Evolutionary conservation across 2,329 filamentous ascomycete species (phyloP).

Genomic region (Chrysoporthe austroafricana): DNA sequence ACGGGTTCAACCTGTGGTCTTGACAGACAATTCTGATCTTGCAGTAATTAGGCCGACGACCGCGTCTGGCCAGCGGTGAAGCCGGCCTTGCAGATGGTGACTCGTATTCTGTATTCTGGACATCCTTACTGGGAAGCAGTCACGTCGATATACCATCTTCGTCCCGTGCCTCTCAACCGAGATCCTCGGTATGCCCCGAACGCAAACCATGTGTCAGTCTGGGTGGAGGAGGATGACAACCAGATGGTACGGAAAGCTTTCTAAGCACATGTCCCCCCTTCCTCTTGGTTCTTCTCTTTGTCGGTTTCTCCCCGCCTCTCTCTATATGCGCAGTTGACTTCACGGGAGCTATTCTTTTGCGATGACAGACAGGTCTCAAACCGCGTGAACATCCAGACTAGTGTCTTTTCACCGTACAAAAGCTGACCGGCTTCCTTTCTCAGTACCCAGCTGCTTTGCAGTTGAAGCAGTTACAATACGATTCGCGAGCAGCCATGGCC

Average conservation of each 20-base stretch:
- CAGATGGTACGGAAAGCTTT: background rate
- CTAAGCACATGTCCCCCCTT: no score
- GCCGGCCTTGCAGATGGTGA: conserved; percentile 2
- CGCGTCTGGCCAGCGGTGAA: background rate
- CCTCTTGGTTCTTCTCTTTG: background rate
- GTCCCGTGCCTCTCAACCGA: background rate
- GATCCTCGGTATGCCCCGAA: background rate
- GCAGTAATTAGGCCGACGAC: background rate
- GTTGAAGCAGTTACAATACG: background rate
- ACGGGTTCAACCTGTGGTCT: background rate
- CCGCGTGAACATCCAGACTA: no score
- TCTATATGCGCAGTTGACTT: background rate
- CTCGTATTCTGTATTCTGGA: background rate
- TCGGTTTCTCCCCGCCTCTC: background rate
- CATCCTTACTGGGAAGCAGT: background rate
- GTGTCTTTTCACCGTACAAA: background rate
- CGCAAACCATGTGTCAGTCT: background rate
- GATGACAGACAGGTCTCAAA: no score
- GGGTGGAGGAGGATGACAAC: background rate
- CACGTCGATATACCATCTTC: background rate
- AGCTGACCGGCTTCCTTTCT: background rate
- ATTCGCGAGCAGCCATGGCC: background rate
- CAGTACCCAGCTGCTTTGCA: background rate
- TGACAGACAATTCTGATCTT: background rate
- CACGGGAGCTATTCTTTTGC: background rate